Base-by-base conservation (phyloP, 148 eudicot species). In the Cornus florida region DNA sequence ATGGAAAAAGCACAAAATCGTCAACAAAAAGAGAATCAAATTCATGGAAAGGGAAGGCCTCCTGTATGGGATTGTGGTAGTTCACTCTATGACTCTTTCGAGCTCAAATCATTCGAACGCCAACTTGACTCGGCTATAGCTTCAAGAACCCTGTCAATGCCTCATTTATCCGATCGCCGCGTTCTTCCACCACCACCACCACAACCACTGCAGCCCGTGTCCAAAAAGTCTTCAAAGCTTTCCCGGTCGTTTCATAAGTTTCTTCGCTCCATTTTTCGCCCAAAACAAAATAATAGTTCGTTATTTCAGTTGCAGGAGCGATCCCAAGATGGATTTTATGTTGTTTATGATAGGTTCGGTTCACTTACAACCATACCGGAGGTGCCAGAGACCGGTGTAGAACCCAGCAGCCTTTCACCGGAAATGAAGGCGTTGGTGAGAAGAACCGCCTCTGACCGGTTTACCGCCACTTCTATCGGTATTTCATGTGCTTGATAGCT, bases 11-110 rank as follows among this genome's bases (percentile, higher is more conserved):
- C 64, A 14, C 59, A 43, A 43, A 6, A 9, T 43, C 48, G 77
- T n/a, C 31, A 6, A 71, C 68, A 66, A 66, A 78, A 41, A 46
- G 28, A 67, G 56, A 75, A 71, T 70, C 64, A 24, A 22, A 0
- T 71, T 57, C 19, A 14, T 41, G 32, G 41, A 65, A 74, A 32
- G 31, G 67, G 3, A 46, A 76, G 32, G 22, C 46, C 84, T 22
- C 74, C 59, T 3, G 69, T 93, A 38, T 93, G 96, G 97, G 98
- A 95, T 78, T 91, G 93, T 67, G 96, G 83, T 4, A 95, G 97
- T 80, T 76, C 97, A 2, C 88, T 95, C 2, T 95, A 95, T 83
- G 99, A 95, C 86, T 95, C 99, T 1, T 86, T 91, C 82, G 97
- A 95, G 84, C 83, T 88, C 57, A 82, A 83, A 84, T 86, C 98